Evolutionary conservation across 371 early-diverging fungal genomes (phyloP).

Genomic region (Fennellomyces sp.): DNA sequence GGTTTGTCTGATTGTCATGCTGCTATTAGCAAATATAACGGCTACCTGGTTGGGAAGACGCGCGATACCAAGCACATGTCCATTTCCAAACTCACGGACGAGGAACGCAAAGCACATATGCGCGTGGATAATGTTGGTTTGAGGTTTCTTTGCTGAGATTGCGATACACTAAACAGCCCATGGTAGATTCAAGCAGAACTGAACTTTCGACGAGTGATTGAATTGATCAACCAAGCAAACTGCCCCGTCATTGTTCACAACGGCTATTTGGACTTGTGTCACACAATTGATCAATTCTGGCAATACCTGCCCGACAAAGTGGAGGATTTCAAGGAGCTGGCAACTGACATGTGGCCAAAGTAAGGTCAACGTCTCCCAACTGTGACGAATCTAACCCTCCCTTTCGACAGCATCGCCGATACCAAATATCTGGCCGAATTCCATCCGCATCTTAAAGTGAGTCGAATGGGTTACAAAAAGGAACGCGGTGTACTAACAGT

Average conservation of each 20-base stretch:
- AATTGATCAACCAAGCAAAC: constrained; percentile 62
- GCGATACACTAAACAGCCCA: not conserved
- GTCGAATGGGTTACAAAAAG: not conserved
- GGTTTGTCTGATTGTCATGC: not conserved
- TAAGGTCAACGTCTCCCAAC: constrained; percentile 16
- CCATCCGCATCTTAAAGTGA: constrained; percentile 26
- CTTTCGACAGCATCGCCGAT: constrained; percentile 46
- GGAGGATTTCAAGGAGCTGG: constrained; percentile 56
- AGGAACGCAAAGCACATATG: constrained; percentile 11
- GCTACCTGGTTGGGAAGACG: constrained; percentile 31
- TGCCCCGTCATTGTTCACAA: constrained; percentile 89
- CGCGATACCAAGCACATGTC: constrained; percentile 39
- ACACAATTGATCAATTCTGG: constrained; percentile 78
- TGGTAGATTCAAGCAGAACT: constrained; percentile 28
- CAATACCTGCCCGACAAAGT: constrained; percentile 65
- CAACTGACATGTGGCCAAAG: constrained; percentile 57
- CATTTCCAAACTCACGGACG: constrained; percentile 38
- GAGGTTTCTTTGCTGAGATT: too few species aligned
- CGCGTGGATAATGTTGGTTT: not conserved
- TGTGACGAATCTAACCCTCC: constrained; percentile 20
- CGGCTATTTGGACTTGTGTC: constrained; percentile 76
- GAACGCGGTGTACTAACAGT: not conserved
- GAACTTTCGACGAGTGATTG: constrained; percentile 82
- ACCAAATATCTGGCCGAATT: constrained; percentile 58
- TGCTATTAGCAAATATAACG: constrained; percentile 35